These are phyloP conservation scores for Botryosphaeria agaves DNA, from an alignment of 2,329 filamentous ascomycete species.

Conservation along the genomic window DNA sequence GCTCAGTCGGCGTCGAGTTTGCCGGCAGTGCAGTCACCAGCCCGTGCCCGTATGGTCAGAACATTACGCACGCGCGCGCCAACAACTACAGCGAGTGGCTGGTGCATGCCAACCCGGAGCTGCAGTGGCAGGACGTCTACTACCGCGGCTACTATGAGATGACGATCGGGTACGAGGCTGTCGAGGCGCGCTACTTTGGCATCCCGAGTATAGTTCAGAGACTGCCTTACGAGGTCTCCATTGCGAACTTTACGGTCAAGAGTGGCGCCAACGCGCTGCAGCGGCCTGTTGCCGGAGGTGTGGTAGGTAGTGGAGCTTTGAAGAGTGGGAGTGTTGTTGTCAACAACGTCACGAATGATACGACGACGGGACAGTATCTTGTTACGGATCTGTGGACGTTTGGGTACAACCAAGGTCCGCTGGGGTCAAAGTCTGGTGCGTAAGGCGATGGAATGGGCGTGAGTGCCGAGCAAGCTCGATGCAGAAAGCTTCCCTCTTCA, in stretches of 20 bases:
- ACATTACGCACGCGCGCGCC: slow-evolving; percentile 35
- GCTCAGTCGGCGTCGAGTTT: slow-evolving; percentile 29
- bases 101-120: slow-evolving; percentile 38
- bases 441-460: too few species aligned
- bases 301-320: slow-evolving; percentile 39
- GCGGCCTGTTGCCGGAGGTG: slow-evolving; percentile 29
- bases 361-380: slow-evolving; percentile 13
- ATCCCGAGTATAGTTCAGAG: slow-evolving; percentile 39
- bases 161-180: slow-evolving; percentile 35
- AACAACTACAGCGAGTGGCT: slow-evolving; percentile 29
- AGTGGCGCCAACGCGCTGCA: slow-evolving; percentile 41
- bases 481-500: too few species aligned
- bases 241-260: slow-evolving; percentile 54
- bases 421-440: too few species aligned
- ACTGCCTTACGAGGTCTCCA: slow-evolving; percentile 45
- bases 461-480: too few species aligned
- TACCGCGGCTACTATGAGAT: slow-evolving; percentile 60
- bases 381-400: slow-evolving; percentile 2
- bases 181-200: slow-evolving; percentile 49
- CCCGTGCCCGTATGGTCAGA: slow-evolving; percentile 39
- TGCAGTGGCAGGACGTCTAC: slow-evolving; percentile 59
- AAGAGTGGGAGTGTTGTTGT: slow-evolving; percentile 26
- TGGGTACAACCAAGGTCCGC: background rate
- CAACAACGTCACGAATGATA: slow-evolving; percentile 18
- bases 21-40: slow-evolving; percentile 51